Base-by-base conservation (phyloP, 2,329 filamentous ascomycete genomes). In the Shiraia sp. region DNA sequence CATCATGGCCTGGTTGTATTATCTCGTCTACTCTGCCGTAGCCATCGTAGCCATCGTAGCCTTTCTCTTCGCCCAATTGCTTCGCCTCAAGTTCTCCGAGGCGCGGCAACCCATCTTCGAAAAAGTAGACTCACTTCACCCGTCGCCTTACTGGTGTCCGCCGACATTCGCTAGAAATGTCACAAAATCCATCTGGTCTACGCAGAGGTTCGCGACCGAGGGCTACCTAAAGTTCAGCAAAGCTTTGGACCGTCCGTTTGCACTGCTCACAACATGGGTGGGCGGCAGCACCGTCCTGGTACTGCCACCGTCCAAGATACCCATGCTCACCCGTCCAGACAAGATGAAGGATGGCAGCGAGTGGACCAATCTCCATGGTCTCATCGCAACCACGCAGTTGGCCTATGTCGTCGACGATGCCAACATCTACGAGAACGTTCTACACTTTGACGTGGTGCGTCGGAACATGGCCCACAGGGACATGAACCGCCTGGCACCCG, bases 391-490 rank as follows among this genome's bases (percentile, higher is more conserved):
- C 3, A 36, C 22, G 10, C 42, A 46, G 24, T 19, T 37, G 5
- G 12, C 22, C 32, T 46, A 46, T 31, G 14, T 37, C 16, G 32
- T 46, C 13, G 16, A 14, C 9, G 42, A 46, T 29, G 17, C n/a
- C 33, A 26, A 42, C 13, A 32, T 46, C 12, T 46, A 38, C n/a
- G 13, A 15, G 32, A 42, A 41, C 17, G 14, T 34, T 4, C 9
- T 46, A 4, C 42, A 46, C 29, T 46, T 41, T 17, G 42, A 46
- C 15, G 38, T 46, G 6, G 38, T 38, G 17, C 28, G 41, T 8
- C 29, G 26, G 9, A 15, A 42, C 15, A 15, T 46, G 32, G 29
- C 26, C 10, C 32, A 40, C 7, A 41, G 32, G 19, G 37, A 46
- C 22, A 19, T 46, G 6, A 25, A 12, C 6, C 14, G 6, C 22